A percentile compares a stretch with the other conserved stretches of the same genome.
Conservation (phyloP, 176 grass and related monocot species). For the Avena eriantha region DNA sequence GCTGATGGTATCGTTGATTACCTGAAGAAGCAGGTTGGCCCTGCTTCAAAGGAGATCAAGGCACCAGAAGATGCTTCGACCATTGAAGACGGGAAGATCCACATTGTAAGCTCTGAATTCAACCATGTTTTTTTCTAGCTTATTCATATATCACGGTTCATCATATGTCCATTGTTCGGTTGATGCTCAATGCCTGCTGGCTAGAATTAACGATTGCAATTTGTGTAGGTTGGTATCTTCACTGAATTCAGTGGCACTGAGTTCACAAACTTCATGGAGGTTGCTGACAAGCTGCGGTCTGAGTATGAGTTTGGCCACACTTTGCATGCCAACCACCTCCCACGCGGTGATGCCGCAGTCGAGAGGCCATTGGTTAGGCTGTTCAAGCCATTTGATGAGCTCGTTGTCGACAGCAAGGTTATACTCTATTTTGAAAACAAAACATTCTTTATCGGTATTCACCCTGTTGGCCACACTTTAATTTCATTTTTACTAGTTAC, state of each 20-base stretch:
- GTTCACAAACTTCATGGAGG: conserved; percentile 76
- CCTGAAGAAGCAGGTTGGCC: conserved; percentile 94
- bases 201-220: background rate
- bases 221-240: conserved; percentile 78
- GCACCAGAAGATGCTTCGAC: conserved; percentile 57
- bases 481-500: background rate
- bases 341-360: conserved; percentile 63
- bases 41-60: conserved; percentile 84
- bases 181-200: background rate
- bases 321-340: conserved; percentile 71
- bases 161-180: background rate
- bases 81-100: conserved; percentile 68
- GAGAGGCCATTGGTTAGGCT: conserved; percentile 76
- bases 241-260: conserved; percentile 68
- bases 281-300: conserved; percentile 85
- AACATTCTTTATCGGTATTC: background rate
- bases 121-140: background rate
- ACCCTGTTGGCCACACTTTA: background rate
- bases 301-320: conserved; percentile 86
- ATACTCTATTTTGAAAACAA: background rate
- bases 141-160: background rate
- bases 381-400: conserved; percentile 94
- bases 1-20: conserved; percentile 90
- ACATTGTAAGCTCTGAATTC: conserved; percentile 62
- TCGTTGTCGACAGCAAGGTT: conserved; percentile 88